Conservation (phyloP, 306 rosid species). For the Cicer yamashitae region DNA sequence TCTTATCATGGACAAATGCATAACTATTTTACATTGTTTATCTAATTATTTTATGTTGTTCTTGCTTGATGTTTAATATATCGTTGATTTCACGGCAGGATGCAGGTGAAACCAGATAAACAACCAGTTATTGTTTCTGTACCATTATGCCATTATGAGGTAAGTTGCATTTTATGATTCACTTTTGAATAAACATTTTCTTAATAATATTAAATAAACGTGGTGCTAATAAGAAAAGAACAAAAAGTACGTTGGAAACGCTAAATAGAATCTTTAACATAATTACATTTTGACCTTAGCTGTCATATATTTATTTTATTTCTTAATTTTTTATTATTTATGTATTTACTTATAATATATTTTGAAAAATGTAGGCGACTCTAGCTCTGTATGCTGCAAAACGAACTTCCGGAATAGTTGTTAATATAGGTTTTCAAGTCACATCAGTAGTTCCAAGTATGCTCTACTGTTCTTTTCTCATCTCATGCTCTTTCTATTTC, state of each 20-base stretch:
- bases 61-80: constrained; percentile 28
- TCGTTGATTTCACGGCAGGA: constrained; percentile 57
- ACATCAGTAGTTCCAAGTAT: constrained; percentile 94
- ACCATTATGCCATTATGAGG: constrained; percentile 93
- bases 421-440: constrained; percentile 90
- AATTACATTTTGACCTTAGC: too few relatives aligned
- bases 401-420: constrained; percentile 85
- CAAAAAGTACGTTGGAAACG: too few relatives aligned
- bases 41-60: constrained; percentile 9
- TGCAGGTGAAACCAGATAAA: constrained; percentile 73
- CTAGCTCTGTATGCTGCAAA: constrained; percentile 86
- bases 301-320: too few relatives aligned
- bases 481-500: constrained; percentile 6
- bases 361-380: constrained; percentile 70
- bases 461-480: constrained; percentile 38
- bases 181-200: too few relatives aligned
- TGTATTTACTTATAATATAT: constrained; percentile 30
- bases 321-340: constrained; percentile 31
- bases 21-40: constrained; percentile 11
- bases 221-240: too few relatives aligned
- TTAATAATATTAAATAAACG: too few relatives aligned
- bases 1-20: constrained; percentile 12
- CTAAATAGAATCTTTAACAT: too few relatives aligned
- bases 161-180: constrained; percentile 50
- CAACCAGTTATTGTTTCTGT: constrained; percentile 79